These are phyloP conservation scores for Beauveria sp. DNA, from an alignment of 2,329 filamentous ascomycete genomes.

Conservation along the genomic window DNA sequence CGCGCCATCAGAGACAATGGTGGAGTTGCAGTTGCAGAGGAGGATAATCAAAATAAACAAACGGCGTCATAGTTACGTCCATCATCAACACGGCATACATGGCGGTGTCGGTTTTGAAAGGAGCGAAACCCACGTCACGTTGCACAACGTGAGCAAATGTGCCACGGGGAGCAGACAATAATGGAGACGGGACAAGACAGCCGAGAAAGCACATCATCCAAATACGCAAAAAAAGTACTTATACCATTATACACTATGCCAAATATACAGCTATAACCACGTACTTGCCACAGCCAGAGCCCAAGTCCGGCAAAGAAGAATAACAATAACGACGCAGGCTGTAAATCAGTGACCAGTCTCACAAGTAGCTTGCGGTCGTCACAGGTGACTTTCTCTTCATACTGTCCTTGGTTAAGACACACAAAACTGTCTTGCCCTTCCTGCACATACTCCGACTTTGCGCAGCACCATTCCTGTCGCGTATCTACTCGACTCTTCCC, in stretches of 20 bases:
- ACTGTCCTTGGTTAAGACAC: background rate
- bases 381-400: background rate
- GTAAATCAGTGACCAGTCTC: background rate
- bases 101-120: too few relatives aligned
- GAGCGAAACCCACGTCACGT: background rate
- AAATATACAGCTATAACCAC: constrained; percentile 25
- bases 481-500: background rate
- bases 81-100: too few relatives aligned
- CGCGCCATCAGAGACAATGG: background rate
- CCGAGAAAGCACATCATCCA: background rate
- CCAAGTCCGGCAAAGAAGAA: background rate
- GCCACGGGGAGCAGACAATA: too few relatives aligned
- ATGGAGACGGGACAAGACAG: background rate
- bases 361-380: background rate
- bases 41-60: background rate
- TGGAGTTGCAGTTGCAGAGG: background rate
- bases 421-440: background rate
- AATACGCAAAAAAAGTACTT: constrained; percentile 3
- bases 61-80: background rate
- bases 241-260: constrained; percentile 29
- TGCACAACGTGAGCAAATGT: too few relatives aligned
- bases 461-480: background rate
- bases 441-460: background rate
- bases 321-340: background rate
- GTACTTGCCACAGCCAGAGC: constrained; percentile 6